Evolutionary conservation across 495 filamentous ascomycete genomes (phyloP).

Genomic region (Neurospora sp.): DNA sequence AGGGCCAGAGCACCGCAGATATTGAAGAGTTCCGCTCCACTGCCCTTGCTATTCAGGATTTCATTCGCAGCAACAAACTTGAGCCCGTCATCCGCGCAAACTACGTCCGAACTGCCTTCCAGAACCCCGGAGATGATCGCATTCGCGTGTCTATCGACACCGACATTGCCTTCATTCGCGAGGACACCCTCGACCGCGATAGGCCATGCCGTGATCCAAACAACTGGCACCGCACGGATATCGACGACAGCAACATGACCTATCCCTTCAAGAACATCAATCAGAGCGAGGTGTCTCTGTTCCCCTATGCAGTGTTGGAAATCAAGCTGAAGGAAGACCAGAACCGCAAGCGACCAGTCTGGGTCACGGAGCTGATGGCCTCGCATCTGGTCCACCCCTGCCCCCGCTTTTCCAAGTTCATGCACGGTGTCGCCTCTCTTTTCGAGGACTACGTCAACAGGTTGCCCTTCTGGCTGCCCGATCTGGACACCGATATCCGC

Average conservation of each 20-base stretch:
- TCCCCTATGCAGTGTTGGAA: constrained; percentile 85
- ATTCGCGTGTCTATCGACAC: constrained; percentile 91
- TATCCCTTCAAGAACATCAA: constrained; percentile 79
- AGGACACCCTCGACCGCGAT: constrained; percentile 75
- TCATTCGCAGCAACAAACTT: constrained; percentile 66
- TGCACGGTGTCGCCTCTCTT: constrained; percentile 80
- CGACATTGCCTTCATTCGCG: constrained; percentile 81
- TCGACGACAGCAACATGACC: constrained; percentile 71
- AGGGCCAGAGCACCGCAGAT: constrained; percentile 47
- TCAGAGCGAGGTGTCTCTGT: constrained; percentile 84
- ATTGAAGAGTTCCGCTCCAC: constrained; percentile 60
- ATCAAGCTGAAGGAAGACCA: constrained; percentile 73
- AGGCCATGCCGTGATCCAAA: constrained; percentile 79
- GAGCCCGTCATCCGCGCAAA: constrained; percentile 84
- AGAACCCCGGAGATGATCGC: constrained; percentile 86
- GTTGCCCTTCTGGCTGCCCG: constrained; percentile 89
- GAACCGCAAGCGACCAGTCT: constrained; percentile 59
- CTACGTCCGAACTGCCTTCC: constrained; percentile 91
- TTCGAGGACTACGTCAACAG: constrained; percentile 96
- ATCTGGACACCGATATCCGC: constrained; percentile 84
- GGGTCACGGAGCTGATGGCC: constrained; percentile 81
- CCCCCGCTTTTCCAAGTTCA: constrained; percentile 91
- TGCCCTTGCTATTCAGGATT: constrained; percentile 68
- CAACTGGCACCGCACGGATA: constrained; percentile 84
- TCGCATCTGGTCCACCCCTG: constrained; percentile 86